A percentile compares a stretch with the other conserved stretches of the same genome.
phyloP scores from a whole-genome alignment of 176 grass and related monocot genomes.

The Aegilops umbellulata region DNA sequence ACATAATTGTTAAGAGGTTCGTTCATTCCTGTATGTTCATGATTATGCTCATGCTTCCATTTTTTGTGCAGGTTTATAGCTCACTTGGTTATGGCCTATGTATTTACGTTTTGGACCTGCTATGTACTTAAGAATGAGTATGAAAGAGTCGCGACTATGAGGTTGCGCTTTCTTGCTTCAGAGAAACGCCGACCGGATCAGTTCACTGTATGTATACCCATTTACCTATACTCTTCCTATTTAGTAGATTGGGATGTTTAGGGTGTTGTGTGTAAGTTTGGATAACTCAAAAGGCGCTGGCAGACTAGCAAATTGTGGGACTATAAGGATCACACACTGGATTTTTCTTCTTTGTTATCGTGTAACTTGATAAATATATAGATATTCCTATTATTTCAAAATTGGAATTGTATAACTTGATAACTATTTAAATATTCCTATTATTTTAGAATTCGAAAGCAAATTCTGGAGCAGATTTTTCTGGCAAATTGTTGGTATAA shows the following conservation, averaged over 20 bases:
- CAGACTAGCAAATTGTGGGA: not conserved
- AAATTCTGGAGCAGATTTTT: not conserved
- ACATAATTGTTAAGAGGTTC: not conserved
- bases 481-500: not conserved
- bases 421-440: not conserved
- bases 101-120: conserved; percentile 96
- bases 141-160: conserved; percentile 71
- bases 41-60: conserved; percentile 7
- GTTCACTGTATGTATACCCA: conserved; percentile 68
- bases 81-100: conserved; percentile 81
- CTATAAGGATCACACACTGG: not conserved
- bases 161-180: conserved; percentile 85
- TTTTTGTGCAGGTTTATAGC: conserved; percentile 66
- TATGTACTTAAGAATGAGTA: conserved; percentile 83
- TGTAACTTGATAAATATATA: not conserved
- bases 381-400: not conserved
- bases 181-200: conserved; percentile 87
- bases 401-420: not conserved
- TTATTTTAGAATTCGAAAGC: not conserved
- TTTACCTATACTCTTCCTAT: conserved; percentile 11
- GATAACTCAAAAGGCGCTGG: not conserved
- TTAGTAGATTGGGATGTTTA: conserved; percentile 20
- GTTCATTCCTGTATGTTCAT: not conserved
- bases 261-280: not conserved
- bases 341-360: not conserved